Base-by-base conservation (phyloP, 2,329 filamentous ascomycete genomes). In the Ilyonectria destructans region DNA sequence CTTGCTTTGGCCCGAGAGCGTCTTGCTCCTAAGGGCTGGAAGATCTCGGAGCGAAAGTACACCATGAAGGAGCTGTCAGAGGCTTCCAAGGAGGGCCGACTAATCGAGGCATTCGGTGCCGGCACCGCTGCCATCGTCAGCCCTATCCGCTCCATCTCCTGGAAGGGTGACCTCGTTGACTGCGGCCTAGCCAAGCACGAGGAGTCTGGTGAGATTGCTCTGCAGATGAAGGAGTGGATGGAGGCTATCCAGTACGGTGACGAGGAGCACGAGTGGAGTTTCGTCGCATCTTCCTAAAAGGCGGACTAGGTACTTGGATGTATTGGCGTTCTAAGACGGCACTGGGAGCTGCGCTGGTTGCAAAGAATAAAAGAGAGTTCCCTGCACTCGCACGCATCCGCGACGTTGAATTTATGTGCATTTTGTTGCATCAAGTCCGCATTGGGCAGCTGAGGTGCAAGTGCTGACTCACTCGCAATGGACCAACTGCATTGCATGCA, bases 231-330 rank as follows among this genome's bases (percentile, higher is more conserved):
- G 90, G 89, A 92, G 77, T 99, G 96, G 96, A 98, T 99, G 70
- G 95, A 97, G 85, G 92, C 85, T 31, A 95, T 97, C 74, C 96
- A 98, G 85, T 98, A 98, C 80, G 96, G 96, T 71, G 95, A 98
- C 72, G 93, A 96, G 82, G 89, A 94, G 80, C 94, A 98, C 81
- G 88, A 91, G 73, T 99, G 96, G 96, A 98, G 95, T 87, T 91
- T 91, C 75, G 74, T 85, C 54, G 55, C 70, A 46, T 68, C 69
- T 43, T 52, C 55, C 19, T 71, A 62, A 67, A 62, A 31, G 33
- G 23, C 6, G 52, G 21, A 23, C 45, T 65, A 6, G 48, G 49
- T 8, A 59, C 46, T 54, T 56, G 23, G 45, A 62, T 45, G 29
- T 67, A 54, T 57, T 56, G 59, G 59, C 60, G 58, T 67, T 68